Evolutionary conservation across 345 rosid species (phyloP).

Genomic region (Linum lewisii): DNA sequence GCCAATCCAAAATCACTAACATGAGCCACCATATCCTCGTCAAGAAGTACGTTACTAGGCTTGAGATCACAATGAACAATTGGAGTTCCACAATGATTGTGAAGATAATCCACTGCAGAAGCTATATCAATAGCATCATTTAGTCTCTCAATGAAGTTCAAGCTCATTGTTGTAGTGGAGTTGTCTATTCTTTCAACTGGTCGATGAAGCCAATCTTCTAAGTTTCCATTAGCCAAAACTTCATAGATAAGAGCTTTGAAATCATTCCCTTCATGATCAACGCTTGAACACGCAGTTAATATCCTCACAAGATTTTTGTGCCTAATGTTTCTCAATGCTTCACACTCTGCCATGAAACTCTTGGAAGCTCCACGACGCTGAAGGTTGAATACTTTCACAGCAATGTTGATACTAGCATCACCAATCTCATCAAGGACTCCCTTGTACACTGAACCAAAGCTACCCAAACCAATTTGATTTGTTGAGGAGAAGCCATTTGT

Average conservation of each 20-base stretch:
- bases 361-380: conserved; percentile 14
- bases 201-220: conserved; percentile 9
- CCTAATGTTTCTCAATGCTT: conserved; percentile 10
- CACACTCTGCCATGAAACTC: conserved; percentile 17
- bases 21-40: conserved; percentile 2
- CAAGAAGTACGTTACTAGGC: conserved; percentile 6
- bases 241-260: conserved; percentile 13
- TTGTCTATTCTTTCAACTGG: neutral
- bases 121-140: conserved; percentile 9
- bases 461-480: conserved; percentile 11
- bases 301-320: conserved; percentile 15
- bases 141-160: neutral
- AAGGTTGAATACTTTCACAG: conserved; percentile 13
- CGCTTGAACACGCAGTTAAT: conserved; percentile 3
- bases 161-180: neutral
- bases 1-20: conserved; percentile 12
- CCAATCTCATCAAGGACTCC: conserved; percentile 6
- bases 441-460: conserved; percentile 19
- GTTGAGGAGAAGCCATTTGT: conserved; percentile 8
- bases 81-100: conserved; percentile 1
- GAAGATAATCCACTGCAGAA: conserved; percentile 10
- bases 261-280: conserved; percentile 15
- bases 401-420: neutral
- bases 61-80: conserved; percentile 8
- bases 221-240: conserved; percentile 11